Percentiles rank a stretch among this genome's conserved stretches.
Conservation (phyloP, 2,329 filamentous ascomycete genomes). For the Aureobasidium uvarum region DNA sequence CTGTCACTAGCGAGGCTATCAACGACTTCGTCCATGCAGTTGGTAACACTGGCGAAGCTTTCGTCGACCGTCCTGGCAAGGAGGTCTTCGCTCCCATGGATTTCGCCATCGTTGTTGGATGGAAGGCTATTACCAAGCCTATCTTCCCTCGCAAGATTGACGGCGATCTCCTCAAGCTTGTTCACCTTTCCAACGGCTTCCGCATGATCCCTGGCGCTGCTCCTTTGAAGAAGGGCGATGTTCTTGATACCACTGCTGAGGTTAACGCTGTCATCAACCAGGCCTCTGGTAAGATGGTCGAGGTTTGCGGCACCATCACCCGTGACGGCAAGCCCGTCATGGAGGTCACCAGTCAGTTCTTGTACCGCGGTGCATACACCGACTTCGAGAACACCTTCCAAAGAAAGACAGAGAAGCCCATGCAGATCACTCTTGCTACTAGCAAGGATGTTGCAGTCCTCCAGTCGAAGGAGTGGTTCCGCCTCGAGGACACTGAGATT, state of each 20-base stretch:
- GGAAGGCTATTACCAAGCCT: constrained; percentile 96
- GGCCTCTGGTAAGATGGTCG: constrained; percentile 98
- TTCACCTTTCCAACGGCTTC: constrained; percentile 96
- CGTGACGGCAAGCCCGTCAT: constrained; percentile 83
- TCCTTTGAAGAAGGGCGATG: constrained; percentile 91
- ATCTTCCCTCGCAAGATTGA: constrained; percentile 98
- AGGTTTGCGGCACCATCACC: constrained; percentile 95
- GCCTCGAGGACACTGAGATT: constrained; percentile 76
- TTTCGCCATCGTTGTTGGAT: constrained; percentile 52
- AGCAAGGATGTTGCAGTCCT: constrained; percentile 91
- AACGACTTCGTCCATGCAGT: constrained; percentile 99
- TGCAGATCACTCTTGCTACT: constrained; percentile 84
- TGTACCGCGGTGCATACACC: constrained; percentile 88
- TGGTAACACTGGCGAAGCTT: constrained; percentile 95
- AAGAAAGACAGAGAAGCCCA: constrained; percentile 91
- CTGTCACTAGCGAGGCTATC: constrained; percentile 87
- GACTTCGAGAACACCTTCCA: constrained; percentile 99
- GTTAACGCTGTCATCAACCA: constrained; percentile 99
- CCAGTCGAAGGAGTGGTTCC: constrained; percentile 97
- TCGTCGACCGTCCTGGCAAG: constrained; percentile 93
- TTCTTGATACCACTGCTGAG: constrained; percentile 87
- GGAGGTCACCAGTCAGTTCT: constrained; percentile 97
- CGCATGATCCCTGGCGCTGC: constrained; percentile 96
- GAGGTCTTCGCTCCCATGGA: constrained; percentile 96
- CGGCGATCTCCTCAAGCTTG: constrained; percentile 90